Percentiles rank a stretch among this genome's conserved stretches.
These are phyloP conservation scores for Chaetomium sp. DNA, from an alignment of 2,329 filamentous ascomycete species.

Conservation along the genomic window DNA sequence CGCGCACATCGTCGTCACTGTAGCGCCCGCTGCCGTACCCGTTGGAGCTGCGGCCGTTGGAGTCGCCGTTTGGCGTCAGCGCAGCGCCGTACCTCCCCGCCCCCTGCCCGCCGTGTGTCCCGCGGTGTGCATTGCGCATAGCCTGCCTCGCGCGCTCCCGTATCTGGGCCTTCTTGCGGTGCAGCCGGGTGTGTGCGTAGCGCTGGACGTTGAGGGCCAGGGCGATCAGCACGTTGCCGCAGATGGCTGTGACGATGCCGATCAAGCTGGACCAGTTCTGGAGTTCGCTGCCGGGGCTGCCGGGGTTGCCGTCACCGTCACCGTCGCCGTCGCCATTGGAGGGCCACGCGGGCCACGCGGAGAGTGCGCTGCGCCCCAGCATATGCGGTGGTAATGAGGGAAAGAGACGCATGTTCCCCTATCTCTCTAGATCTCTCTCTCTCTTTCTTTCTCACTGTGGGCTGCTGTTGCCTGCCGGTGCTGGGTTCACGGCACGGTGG, in stretches of 20 bases:
- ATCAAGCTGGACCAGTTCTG: constrained; percentile 89
- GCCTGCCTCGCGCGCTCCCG: constrained; percentile 58
- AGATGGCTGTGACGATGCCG: constrained; percentile 89
- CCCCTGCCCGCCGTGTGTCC: constrained; percentile 35
- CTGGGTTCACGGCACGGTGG: constrained; percentile 14
- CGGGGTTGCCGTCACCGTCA: constrained; percentile 28
- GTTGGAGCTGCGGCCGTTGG: constrained; percentile 1
- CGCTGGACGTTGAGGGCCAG: constrained; percentile 95
- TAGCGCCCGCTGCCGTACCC: constrained; percentile 34
- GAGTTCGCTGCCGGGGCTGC: constrained; percentile 51
- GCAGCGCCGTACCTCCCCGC: constrained; percentile 48
- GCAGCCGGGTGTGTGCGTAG: constrained; percentile 87
- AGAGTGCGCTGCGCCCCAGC: not conserved
- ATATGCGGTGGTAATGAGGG: not conserved
- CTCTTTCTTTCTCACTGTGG: not conserved
- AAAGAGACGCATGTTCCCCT: constrained; percentile 25
- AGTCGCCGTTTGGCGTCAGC: constrained; percentile 34
- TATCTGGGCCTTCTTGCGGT: constrained; percentile 65
- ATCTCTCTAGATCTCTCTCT: too few relatives aligned
- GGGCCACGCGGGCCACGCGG: constrained; percentile 19
- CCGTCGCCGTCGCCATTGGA: constrained; percentile 31
- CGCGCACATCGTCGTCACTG: constrained; percentile 41
- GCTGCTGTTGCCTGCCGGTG: not conserved
- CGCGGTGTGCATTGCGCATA: constrained; percentile 49
- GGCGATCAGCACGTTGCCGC: constrained; percentile 91